These are phyloP conservation scores for Lipomyces chichibuensis DNA, from an alignment of 805 yeast genomes.

Conservation along the genomic window DNA sequence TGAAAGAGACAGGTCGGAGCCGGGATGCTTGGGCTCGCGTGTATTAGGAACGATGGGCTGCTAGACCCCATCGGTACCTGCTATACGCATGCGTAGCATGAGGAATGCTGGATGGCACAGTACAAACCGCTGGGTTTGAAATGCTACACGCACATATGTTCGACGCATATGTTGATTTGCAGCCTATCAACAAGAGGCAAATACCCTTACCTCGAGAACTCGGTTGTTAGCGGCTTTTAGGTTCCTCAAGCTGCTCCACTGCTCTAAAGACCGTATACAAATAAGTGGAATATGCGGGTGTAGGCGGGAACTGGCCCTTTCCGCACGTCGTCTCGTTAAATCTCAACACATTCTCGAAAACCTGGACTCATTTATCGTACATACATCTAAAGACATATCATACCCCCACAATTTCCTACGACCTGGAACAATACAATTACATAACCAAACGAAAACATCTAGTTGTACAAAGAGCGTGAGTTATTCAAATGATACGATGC, in stretches of 20 bases:
- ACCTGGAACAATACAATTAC: not conserved
- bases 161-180: not conserved
- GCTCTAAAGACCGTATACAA: no score
- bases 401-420: not conserved
- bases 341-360: not conserved
- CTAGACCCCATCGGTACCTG: slow-evolving; percentile 9
- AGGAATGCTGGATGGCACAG: slow-evolving; percentile 15
- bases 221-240: not conserved
- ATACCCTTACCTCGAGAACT: not conserved
- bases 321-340: no score
- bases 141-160: not conserved
- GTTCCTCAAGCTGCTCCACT: no score
- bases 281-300: no score
- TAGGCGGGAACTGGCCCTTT: no score
- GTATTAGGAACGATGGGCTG: not conserved
- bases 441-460: not conserved
- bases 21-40: not conserved
- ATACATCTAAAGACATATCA: not conserved
- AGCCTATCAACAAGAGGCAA: not conserved
- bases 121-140: not conserved
- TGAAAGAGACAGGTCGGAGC: not conserved
- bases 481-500: not conserved
- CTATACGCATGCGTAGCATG: slow-evolving; percentile 9
- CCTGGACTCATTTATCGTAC: not conserved
- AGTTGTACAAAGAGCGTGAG: not conserved